These are phyloP conservation scores for Clitopilus hobsonii DNA, from an alignment of 768 basidiomycete genomes.

Conservation along the genomic window DNA sequence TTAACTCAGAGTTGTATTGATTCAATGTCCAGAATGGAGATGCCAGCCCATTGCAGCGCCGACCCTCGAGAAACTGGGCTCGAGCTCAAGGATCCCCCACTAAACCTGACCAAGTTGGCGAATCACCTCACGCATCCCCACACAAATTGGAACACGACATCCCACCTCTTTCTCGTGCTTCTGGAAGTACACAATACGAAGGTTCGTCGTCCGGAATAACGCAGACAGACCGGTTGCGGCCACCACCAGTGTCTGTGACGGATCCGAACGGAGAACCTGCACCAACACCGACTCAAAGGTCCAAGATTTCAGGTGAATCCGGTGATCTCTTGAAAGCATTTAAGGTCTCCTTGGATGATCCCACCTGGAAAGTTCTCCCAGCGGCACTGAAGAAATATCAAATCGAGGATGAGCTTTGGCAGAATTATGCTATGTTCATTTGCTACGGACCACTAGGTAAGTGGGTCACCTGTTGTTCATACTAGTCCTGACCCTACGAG, in stretches of 20 bases:
- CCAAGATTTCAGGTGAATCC: neutral
- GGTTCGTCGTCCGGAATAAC: constrained; percentile 13
- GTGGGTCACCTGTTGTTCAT: constrained; percentile 18
- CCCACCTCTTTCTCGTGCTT: constrained; percentile 32
- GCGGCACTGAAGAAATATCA: constrained; percentile 98
- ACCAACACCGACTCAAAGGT: constrained; percentile 2
- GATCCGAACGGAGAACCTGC: constrained; percentile 24
- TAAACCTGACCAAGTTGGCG: constrained; percentile 51
- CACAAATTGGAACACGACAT: constrained; percentile 73
- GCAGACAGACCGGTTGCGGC: constrained; percentile 27
- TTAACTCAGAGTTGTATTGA: constrained; percentile 6
- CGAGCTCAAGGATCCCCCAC: constrained; percentile 79
- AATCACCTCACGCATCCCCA: constrained; percentile 79
- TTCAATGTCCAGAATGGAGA: constrained; percentile 27
- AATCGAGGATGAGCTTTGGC: constrained; percentile 98
- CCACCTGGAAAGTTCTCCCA: constrained; percentile 97
- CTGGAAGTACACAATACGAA: constrained; percentile 20
- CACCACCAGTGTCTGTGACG: constrained; percentile 22
- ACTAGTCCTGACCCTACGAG: constrained; percentile 24
- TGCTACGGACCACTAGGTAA: constrained; percentile 91
- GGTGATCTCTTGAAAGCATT: constrained; percentile 73
- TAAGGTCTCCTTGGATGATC: constrained; percentile 96
- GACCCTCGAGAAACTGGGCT: constrained; percentile 88
- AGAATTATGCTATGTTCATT: constrained; percentile 99
- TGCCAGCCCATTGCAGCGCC: constrained; percentile 51